Evolutionary conservation across 768 basidiomycete species (phyloP), one percentile per base, ranked within the genome.

Genomic region (Saitozyma podzolica): DNA sequence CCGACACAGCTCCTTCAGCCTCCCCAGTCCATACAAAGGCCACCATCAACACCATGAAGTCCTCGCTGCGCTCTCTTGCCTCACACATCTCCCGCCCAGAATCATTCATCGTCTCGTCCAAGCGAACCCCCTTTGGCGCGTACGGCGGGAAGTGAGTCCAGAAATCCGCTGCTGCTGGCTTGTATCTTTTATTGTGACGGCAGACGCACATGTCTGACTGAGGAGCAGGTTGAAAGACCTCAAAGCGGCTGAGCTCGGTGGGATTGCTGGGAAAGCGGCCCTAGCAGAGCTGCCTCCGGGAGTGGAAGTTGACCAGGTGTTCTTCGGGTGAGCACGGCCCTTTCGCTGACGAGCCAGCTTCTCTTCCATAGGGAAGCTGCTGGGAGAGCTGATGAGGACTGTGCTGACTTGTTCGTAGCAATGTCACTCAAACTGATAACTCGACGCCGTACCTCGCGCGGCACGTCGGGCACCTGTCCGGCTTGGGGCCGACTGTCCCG

Each of bases 401-500:
- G 37, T 37, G 48, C 49, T 48, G 11, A 43, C 29, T 16, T 1
- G 50, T 20, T 8, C 6, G 10, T 54, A 80, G 80, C 9, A 72
- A 76, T 55, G 81, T 82, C 5, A 62, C 76, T 10, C 77, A 80
- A 43, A 74, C 78, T 0, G 81, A 82, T 53, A 80, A 78, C 53
- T 80, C 80, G 0, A 77, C 76, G 1, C 77, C 81, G 0, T 82
- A 80, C 67, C 65, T 82, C 13, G 76, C 81, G 1, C 58, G 81
- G 19, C 81, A 82, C 61, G 80, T 82, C 14, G 80, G 80, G 0
- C 81, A 82, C 63, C 68, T 80, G 5, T 73, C 76, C 13, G 80
- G 80, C 0, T 57, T 81, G 6, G 69, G 70, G 1, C 59, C 73
- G 5, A 74, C 76, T 11, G 78, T 80, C 0, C 81, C 81, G 7